These are phyloP conservation scores for Moesziomyces globuligerus DNA, from an alignment of 1,284 basidiomycete species.

Conservation along the genomic window DNA sequence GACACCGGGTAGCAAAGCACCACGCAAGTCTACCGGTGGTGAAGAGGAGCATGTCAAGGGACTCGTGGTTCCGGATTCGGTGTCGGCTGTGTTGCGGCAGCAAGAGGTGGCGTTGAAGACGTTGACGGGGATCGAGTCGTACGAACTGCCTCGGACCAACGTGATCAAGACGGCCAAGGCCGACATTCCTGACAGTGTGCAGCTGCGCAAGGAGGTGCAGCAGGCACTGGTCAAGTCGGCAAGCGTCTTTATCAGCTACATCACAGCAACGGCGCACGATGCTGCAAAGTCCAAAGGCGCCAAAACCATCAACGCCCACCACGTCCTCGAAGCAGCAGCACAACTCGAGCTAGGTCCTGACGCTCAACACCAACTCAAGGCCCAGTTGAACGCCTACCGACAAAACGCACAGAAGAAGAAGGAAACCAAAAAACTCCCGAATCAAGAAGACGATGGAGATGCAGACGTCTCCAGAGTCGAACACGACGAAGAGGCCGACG, in stretches of 20 bases:
- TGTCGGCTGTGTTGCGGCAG: conserved; percentile 26
- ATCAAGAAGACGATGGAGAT: not conserved
- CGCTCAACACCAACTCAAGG: conserved; percentile 76
- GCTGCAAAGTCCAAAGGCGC: conserved; percentile 83
- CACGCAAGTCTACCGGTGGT: conserved; percentile 4
- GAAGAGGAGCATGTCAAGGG: not conserved
- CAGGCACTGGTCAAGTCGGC: conserved; percentile 83
- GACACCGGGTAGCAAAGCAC: conserved; percentile 5
- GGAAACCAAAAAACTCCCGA: not conserved
- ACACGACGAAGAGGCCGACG: conserved; percentile 3
- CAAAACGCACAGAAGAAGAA: conserved; percentile 9
- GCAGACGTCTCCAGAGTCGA: conserved; percentile 14
- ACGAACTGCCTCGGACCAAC: conserved; percentile 82
- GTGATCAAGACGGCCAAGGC: conserved; percentile 84
- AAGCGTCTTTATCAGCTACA: conserved; percentile 89
- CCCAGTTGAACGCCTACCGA: conserved; percentile 73
- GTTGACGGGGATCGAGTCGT: conserved; percentile 75
- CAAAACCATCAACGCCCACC: conserved; percentile 86
- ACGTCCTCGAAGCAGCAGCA: conserved; percentile 86
- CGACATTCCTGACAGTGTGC: conserved; percentile 79
- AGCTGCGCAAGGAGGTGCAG: conserved; percentile 86
- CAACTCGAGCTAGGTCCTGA: conserved; percentile 79
- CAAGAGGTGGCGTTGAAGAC: conserved; percentile 29
- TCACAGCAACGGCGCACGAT: conserved; percentile 80
- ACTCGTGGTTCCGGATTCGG: conserved; percentile 4